A percentile compares a stretch with the other conserved stretches of the same genome.
These are phyloP conservation scores for Aspergillus proliferans DNA, from an alignment of 2,329 filamentous ascomycete genomes.

Conservation along the genomic window DNA sequence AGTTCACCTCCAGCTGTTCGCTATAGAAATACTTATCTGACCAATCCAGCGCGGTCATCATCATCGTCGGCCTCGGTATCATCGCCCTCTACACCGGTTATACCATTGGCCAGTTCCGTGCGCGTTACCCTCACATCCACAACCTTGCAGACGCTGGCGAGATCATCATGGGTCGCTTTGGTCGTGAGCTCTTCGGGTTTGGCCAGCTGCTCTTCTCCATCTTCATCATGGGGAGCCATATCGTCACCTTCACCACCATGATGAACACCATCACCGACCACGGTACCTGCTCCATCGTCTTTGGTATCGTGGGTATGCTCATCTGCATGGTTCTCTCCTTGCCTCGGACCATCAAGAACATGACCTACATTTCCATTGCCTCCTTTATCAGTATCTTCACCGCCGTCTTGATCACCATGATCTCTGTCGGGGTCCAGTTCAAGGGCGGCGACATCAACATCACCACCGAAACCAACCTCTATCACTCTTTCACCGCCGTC, in stretches of 20 bases:
- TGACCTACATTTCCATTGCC: conserved; percentile 55
- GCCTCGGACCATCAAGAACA: conserved; percentile 57
- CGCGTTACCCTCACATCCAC: conserved; percentile 53
- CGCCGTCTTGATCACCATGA: conserved; percentile 63
- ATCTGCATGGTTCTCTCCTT: conserved; percentile 55
- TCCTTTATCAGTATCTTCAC: conserved; percentile 60
- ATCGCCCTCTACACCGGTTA: conserved; percentile 55
- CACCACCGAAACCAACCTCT: conserved; percentile 41
- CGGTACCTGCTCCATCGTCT: conserved; percentile 58
- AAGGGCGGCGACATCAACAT: conserved; percentile 34
- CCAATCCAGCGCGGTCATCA: conserved; percentile 41
- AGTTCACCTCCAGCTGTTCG: conserved; percentile 6
- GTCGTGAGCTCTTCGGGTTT: conserved; percentile 56
- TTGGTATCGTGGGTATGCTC: conserved; percentile 52
- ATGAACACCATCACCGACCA: conserved; percentile 59
- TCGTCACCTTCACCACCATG: conserved; percentile 63
- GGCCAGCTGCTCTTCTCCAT: conserved; percentile 60
- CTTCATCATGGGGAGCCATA: conserved; percentile 66
- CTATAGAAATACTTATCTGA: background rate
- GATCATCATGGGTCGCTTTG: conserved; percentile 55
- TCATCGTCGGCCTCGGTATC: conserved; percentile 50
- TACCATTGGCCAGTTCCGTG: conserved; percentile 53
- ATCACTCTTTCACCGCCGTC: conserved; percentile 55
- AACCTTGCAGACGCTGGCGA: conserved; percentile 63
- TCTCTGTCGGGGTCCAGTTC: conserved; percentile 54